phyloP scores from a whole-genome alignment of 441 rosid species.

The Macaranga tanarius region DNA sequence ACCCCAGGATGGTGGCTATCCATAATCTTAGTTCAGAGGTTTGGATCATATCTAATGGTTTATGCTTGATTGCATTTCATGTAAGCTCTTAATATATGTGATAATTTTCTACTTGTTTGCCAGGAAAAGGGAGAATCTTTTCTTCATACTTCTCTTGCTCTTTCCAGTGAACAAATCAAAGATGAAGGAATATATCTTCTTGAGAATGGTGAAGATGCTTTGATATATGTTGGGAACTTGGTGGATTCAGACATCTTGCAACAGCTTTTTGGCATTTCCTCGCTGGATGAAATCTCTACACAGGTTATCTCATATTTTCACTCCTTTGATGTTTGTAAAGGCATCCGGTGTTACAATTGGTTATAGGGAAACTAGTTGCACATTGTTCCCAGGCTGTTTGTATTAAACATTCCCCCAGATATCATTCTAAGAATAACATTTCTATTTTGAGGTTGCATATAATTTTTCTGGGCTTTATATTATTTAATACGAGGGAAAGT shows the following conservation, averaged over 20 bases:
- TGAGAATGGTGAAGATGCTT: slow-evolving; percentile 83
- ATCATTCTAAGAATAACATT: background rate
- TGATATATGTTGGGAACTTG: slow-evolving; percentile 60
- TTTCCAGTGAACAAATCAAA: slow-evolving; percentile 70
- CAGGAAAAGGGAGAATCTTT: slow-evolving; percentile 62
- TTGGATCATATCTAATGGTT: background rate
- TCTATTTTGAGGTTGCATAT: background rate
- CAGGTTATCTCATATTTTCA: slow-evolving; percentile 44
- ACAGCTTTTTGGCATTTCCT: slow-evolving; percentile 52
- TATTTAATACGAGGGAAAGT: background rate
- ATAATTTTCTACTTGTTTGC: background rate
- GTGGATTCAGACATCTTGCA: slow-evolving; percentile 53
- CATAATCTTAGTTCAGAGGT: slow-evolving; percentile 65
- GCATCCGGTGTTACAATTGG: background rate
- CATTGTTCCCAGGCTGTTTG: background rate
- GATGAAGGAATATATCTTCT: slow-evolving; percentile 89
- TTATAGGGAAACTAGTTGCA: background rate
- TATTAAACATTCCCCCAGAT: background rate
- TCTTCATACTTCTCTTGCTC: slow-evolving; percentile 61
- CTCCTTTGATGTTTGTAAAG: background rate
- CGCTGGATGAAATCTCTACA: slow-evolving; percentile 51
- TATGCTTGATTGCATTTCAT: background rate
- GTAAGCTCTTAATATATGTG: background rate
- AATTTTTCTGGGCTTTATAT: background rate
- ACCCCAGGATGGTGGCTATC: slow-evolving; percentile 82